Percentiles rank a stretch among this genome's conserved stretches.
phyloP scores from a whole-genome alignment of 768 basidiomycete species.

The Leccinum variicolor region DNA sequence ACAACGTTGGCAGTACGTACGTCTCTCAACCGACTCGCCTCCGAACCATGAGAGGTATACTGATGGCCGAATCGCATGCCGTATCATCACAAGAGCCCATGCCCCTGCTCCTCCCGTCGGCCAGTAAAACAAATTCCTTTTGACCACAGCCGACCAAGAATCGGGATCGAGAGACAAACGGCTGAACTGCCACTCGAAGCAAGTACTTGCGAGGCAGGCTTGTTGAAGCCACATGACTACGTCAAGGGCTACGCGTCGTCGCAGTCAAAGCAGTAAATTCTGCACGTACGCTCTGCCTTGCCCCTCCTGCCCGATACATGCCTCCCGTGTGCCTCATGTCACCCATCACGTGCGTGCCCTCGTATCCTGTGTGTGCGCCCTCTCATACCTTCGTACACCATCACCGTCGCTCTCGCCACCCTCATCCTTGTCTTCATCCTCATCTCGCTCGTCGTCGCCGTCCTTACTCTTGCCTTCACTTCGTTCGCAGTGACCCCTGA shows the following conservation, averaged over 20 bases:
- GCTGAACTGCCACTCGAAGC: conserved; percentile 73
- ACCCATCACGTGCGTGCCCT: no score
- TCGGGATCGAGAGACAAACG: conserved; percentile 88
- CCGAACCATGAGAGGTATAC: conserved; percentile 22
- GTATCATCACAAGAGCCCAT: conserved; percentile 38
- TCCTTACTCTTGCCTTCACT: no score
- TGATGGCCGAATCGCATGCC: conserved; percentile 21
- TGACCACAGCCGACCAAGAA: conserved; percentile 94
- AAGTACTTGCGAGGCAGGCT: conserved; percentile 88
- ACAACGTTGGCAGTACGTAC: conserved; percentile 12
- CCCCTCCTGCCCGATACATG: no score
- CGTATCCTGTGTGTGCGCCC: no score
- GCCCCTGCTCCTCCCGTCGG: conserved; percentile 58
- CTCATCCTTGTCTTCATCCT: no score
- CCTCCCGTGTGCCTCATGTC: no score
- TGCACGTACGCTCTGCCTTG: no score
- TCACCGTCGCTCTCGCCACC: no score
- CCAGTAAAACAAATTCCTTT: conserved; percentile 72
- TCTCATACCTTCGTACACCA: no score
- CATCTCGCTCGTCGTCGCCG: no score
- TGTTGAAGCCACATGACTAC: conserved; percentile 95
- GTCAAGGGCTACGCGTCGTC: conserved; percentile 81
- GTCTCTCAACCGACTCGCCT: conserved; percentile 10
- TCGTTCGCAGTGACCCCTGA: no score
- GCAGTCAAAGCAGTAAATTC: no score